Evolutionary conservation across 2,329 filamentous ascomycete species (phyloP), one percentile per base, ranked within the genome.

Genomic region (Geoglossum cookeanum): DNA sequence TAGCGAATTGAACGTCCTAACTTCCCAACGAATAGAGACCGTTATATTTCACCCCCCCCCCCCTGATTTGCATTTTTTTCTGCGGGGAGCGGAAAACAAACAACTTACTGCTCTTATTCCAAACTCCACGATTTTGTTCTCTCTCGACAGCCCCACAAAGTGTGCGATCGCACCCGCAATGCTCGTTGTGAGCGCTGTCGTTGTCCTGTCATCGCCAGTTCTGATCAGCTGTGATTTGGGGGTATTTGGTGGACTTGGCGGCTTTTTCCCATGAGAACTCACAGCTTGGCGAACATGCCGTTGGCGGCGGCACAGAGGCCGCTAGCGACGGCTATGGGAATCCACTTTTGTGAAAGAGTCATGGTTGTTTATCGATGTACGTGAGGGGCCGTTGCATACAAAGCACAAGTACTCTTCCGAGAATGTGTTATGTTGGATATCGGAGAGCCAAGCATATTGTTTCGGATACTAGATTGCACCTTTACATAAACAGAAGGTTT

Each of bases 261-360:
- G 22, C 22, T 22, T 22, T 22, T 22, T 22, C 22, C 22, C 22
- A 45, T 60, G 27, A 60, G 4, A 30, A 33, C 74, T 65, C 71
- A 87, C 83, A 92, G 72, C 70, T 91, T 92, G 0, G 87, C 87
- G 72, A 91, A 89, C 4, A 87, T 82, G 59, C 86, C 86, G 64
- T 92, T 92, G 63, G 86, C 83, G 27, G 86, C 85, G 35, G 87
- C 87, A 65, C 85, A 90, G 56, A 78, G 81, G 60, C 87, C 87
- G 65, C 84, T 87, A 54, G 83, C 79, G 47, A 90, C 68, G 47
- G 87, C 84, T 60, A 85, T 77, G 55, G 83, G 70, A 60, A 91
- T 76, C 81, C 81, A 85, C 61, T 77, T 75, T 39, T 37, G 54
- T 1, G 49, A 9, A 32, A 8, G 49, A 37, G 5, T 33, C 49